These are phyloP conservation scores for Cyclostephanos invisitatus DNA, from an alignment of 108 stramenopile species.

Conservation along the genomic window DNA sequence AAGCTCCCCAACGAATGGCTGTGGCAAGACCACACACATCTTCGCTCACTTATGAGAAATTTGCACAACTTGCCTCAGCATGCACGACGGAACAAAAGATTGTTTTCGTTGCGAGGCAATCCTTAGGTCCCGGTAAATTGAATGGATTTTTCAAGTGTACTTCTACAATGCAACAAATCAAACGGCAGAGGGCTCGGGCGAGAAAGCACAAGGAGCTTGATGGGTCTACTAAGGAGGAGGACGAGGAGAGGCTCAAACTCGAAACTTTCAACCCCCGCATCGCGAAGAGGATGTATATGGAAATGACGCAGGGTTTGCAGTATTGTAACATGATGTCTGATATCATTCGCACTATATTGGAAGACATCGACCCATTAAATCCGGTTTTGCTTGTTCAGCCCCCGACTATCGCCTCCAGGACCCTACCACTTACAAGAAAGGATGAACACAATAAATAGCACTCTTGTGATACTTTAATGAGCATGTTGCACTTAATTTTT, in stretches of 20 bases:
- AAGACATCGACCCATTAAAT: constrained; percentile 60
- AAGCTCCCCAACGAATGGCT: constrained; percentile 3
- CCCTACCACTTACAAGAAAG: background rate
- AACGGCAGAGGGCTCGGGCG: constrained; percentile 77
- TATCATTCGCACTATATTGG: constrained; percentile 54
- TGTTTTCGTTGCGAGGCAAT: constrained; percentile 60
- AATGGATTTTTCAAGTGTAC: constrained; percentile 80
- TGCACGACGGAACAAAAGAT: constrained; percentile 59
- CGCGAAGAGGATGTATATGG: constrained; percentile 69
- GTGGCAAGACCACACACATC: constrained; percentile 10
- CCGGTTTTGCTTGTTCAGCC: constrained; percentile 30
- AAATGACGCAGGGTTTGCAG: constrained; percentile 62
- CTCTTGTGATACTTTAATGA: no score
- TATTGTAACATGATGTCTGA: constrained; percentile 66
- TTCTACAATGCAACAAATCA: constrained; percentile 68
- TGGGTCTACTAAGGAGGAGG: constrained; percentile 6
- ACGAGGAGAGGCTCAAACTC: constrained; percentile 50
- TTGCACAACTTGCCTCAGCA: constrained; percentile 35
- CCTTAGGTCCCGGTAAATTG: constrained; percentile 63
- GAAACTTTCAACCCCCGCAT: constrained; percentile 72
- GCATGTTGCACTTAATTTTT: no score
- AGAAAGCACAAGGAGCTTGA: constrained; percentile 41
- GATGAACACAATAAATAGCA: no score
- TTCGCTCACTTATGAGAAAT: constrained; percentile 29
- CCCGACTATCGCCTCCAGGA: background rate